Conservation (phyloP, 2,329 filamentous ascomycete species). For the Boeremia exigua region DNA sequence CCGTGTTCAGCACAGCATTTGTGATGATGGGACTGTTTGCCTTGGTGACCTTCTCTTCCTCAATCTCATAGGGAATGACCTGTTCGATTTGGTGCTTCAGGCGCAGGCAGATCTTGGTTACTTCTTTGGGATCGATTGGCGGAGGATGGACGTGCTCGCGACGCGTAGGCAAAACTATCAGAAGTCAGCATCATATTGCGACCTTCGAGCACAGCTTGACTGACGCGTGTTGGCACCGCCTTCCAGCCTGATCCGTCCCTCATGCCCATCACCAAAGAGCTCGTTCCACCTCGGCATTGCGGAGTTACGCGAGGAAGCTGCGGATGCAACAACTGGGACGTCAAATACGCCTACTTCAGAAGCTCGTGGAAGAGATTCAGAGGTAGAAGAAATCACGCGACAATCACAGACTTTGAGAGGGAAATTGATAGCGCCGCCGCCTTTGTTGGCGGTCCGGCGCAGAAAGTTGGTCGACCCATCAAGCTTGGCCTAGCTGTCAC, state of each 20-base stretch:
- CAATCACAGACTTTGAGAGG: neutral
- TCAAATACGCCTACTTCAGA: conserved; percentile 1
- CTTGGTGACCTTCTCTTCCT: conserved; percentile 73
- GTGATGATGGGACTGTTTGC: conserved; percentile 90
- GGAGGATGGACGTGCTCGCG: conserved; percentile 65
- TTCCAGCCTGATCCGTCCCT: conserved; percentile 47
- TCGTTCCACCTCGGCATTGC: conserved; percentile 48
- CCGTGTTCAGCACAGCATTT: conserved; percentile 75
- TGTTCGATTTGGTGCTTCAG: conserved; percentile 90
- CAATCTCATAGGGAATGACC: conserved; percentile 87
- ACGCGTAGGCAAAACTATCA: conserved; percentile 70
- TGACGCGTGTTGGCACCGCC: conserved; percentile 52
- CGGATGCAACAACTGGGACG: neutral
- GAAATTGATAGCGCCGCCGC: conserved; percentile 10
- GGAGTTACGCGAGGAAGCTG: conserved; percentile 5
- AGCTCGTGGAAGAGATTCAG: neutral
- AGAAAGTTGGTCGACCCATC: conserved; percentile 14
- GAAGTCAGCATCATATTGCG: neutral
- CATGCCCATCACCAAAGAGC: conserved; percentile 48
- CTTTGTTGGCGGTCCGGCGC: conserved; percentile 11
- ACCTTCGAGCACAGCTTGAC: conserved; percentile 11
- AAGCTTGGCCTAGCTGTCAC: conserved; percentile 6
- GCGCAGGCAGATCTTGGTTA: conserved; percentile 87
- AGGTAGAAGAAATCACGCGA: conserved; percentile 2
- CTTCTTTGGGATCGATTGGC: conserved; percentile 75